Percentiles rank a stretch among this genome's conserved stretches.
Evolutionary conservation across 176 grass and related monocot species (phyloP).

Genomic region (Rhipidocladum racemiflorum): DNA sequence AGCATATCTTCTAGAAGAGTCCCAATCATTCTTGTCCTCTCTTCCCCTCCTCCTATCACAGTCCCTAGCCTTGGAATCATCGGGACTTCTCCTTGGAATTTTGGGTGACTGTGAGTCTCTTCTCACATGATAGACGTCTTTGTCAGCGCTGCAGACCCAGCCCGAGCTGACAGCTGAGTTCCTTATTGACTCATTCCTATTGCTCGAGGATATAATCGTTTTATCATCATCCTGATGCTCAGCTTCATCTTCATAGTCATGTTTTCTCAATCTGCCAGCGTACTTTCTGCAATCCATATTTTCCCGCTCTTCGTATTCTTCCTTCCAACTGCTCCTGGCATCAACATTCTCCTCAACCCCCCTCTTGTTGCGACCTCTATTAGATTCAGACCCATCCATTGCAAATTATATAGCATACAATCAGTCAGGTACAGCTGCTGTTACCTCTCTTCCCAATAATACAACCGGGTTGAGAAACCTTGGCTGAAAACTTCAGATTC

Average conservation of each 20-base stretch:
- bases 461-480: slow-evolving; percentile 7
- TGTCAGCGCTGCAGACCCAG: slow-evolving; percentile 5
- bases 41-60: slow-evolving; percentile 36
- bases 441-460: background rate
- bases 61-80: slow-evolving; percentile 46
- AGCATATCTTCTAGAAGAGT: slow-evolving; percentile 42
- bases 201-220: background rate
- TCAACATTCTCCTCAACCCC: slow-evolving; percentile 35
- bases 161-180: background rate
- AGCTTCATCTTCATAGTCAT: background rate
- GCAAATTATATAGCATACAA: background rate
- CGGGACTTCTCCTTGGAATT: slow-evolving; percentile 52
- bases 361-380: slow-evolving; percentile 34
- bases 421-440: background rate
- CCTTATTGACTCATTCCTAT: background rate
- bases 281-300: slow-evolving; percentile 21
- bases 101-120: slow-evolving; percentile 52
- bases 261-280: background rate
- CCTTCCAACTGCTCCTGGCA: slow-evolving; percentile 30
- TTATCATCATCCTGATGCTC: background rate
- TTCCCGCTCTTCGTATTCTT: slow-evolving; percentile 28
- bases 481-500: slow-evolving; percentile 14
- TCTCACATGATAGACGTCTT: slow-evolving; percentile 33
- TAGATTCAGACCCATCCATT: slow-evolving; percentile 38
- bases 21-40: slow-evolving; percentile 48